phyloP scores from a whole-genome alignment of 2,329 filamentous ascomycete genomes.

The Verticillium isaacii region DNA sequence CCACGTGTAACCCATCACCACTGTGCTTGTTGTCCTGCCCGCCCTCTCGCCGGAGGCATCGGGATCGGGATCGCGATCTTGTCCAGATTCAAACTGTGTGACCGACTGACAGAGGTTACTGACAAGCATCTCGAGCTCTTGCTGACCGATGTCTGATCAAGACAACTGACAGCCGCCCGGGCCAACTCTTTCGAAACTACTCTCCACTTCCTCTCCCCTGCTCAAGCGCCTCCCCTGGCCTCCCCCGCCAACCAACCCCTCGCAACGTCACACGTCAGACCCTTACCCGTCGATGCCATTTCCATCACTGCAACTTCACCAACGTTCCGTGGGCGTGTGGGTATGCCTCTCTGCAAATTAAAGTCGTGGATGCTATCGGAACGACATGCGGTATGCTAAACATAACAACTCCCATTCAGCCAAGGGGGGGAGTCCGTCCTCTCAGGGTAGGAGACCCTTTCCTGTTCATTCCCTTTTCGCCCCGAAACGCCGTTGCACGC shows the following conservation, averaged over 20 bases:
- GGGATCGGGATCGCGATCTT: background rate
- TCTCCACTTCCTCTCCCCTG: background rate
- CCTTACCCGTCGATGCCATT: constrained; percentile 3
- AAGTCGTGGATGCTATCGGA: background rate
- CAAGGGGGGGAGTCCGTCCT: background rate
- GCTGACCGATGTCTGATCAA: background rate
- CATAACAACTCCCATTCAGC: constrained; percentile 7
- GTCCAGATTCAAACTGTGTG: background rate
- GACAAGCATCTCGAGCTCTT: background rate
- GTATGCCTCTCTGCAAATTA: background rate
- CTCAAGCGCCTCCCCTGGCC: background rate
- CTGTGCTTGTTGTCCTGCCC: background rate
- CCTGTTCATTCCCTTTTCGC: background rate
- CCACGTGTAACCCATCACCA: background rate
- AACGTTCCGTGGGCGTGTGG: background rate
- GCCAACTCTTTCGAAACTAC: background rate
- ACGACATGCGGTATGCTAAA: constrained; percentile 7
- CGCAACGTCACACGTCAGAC: background rate
- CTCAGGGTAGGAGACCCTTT: background rate
- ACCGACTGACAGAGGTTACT: background rate
- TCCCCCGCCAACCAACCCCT: background rate
- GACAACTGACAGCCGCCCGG: background rate
- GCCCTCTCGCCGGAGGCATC: too few relatives aligned
- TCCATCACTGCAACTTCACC: background rate
- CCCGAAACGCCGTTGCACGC: background rate